A percentile compares a stretch with the other conserved stretches of the same genome.
These are phyloP conservation scores for Colletotrichum sp. DNA, from an alignment of 2,329 filamentous ascomycete species.

Conservation along the genomic window DNA sequence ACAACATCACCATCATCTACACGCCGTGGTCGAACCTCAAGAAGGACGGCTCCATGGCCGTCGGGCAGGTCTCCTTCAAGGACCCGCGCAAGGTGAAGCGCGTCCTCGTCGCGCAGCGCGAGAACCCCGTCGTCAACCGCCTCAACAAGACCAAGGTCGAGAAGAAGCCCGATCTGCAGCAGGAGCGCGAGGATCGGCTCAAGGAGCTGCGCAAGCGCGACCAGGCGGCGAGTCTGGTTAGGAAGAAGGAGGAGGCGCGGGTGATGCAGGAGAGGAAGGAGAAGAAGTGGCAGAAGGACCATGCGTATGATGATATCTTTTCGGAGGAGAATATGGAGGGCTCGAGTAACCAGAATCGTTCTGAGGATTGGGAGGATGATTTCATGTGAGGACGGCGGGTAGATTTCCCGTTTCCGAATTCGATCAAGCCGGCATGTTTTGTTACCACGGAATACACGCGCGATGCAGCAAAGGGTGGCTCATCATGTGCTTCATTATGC, in stretches of 20 bases:
- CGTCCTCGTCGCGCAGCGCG: slow-evolving; percentile 77
- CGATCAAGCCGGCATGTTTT: background rate
- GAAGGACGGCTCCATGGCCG: slow-evolving; percentile 95
- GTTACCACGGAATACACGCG: background rate
- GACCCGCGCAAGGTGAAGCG: slow-evolving; percentile 85
- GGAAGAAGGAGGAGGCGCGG: slow-evolving; percentile 79
- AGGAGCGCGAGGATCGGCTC: slow-evolving; percentile 80
- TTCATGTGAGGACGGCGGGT: slow-evolving; percentile 72
- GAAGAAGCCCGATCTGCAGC: slow-evolving; percentile 80
- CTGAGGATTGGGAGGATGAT: slow-evolving; percentile 82
- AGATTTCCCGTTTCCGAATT: background rate
- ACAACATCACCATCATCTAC: slow-evolving; percentile 96
- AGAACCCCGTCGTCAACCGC: slow-evolving; percentile 94
- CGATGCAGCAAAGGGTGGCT: background rate
- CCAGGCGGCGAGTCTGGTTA: slow-evolving; percentile 62
- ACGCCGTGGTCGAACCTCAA: slow-evolving; percentile 96
- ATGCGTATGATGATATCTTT: slow-evolving; percentile 94
- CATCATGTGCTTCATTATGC: background rate
- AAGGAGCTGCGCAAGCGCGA: slow-evolving; percentile 76
- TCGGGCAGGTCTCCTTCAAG: slow-evolving; percentile 94
- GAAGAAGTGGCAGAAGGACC: slow-evolving; percentile 94
- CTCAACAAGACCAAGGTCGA: slow-evolving; percentile 96
- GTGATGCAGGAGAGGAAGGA: slow-evolving; percentile 82
- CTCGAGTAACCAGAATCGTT: slow-evolving; percentile 85
- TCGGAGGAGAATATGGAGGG: slow-evolving; percentile 78